Conservation (phyloP, 257 asterid genomes). For the Penstemon eatonii region DNA sequence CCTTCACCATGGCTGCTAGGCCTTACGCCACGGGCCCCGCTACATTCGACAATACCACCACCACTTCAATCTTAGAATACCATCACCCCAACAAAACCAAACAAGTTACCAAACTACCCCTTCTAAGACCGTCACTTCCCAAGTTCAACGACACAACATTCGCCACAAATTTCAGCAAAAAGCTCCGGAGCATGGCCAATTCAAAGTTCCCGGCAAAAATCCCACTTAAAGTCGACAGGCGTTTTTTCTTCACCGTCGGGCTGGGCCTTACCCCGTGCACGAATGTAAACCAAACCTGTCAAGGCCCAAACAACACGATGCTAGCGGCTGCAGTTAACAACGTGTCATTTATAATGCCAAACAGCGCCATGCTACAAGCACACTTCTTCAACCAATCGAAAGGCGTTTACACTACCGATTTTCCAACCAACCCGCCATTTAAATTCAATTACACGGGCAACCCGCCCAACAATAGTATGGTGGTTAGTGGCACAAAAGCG, state of each 20-base stretch:
- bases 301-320: slow-evolving; percentile 62
- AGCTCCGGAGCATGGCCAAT: slow-evolving; percentile 47
- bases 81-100: slow-evolving; percentile 26
- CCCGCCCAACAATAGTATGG: slow-evolving; percentile 46
- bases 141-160: slow-evolving; percentile 40
- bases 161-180: slow-evolving; percentile 36
- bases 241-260: slow-evolving; percentile 64
- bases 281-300: slow-evolving; percentile 43
- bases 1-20: slow-evolving; percentile 51
- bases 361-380: slow-evolving; percentile 54
- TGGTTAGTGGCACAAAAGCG: slow-evolving; percentile 49
- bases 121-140: slow-evolving; percentile 35
- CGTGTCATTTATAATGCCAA: slow-evolving; percentile 58
- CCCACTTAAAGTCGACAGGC: slow-evolving; percentile 42
- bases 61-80: slow-evolving; percentile 49
- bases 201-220: slow-evolving; percentile 52
- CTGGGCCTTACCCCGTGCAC: slow-evolving; percentile 52
- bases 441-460: slow-evolving; percentile 63
- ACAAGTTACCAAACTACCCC: slow-evolving; percentile 25
- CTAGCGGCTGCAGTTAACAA: slow-evolving; percentile 55
- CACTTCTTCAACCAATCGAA: slow-evolving; percentile 50
- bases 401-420: slow-evolving; percentile 63
- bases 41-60: slow-evolving; percentile 58
- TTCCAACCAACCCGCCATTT: slow-evolving; percentile 53
- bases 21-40: slow-evolving; percentile 62